phyloP scores from a whole-genome alignment of 2,329 filamentous ascomycete species.

The Fusarium nematophilum region DNA sequence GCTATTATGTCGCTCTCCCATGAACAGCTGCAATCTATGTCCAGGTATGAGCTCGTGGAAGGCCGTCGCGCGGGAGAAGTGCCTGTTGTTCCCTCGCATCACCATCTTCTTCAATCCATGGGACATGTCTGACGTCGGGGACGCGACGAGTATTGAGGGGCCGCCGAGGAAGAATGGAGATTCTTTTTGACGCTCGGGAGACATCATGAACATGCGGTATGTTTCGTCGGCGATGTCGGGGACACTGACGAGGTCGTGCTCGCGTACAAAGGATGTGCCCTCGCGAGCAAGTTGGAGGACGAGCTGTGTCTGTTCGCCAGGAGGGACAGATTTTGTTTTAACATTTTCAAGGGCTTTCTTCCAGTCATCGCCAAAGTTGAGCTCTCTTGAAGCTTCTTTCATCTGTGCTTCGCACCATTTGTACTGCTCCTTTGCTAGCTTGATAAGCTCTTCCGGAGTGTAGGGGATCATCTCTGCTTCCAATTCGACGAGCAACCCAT shows the following conservation, averaged over 20 bases:
- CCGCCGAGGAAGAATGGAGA: constrained; percentile 71
- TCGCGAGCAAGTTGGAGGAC: constrained; percentile 63
- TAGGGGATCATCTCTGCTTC: constrained; percentile 69
- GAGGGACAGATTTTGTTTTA: constrained; percentile 64
- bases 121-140: constrained; percentile 63
- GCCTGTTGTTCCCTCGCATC: constrained; percentile 68
- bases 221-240: constrained; percentile 64
- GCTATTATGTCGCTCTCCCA: constrained; percentile 57
- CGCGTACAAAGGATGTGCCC: constrained; percentile 63
- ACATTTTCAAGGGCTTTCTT: constrained; percentile 65
- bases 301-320: constrained; percentile 64
- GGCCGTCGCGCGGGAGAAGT: constrained; percentile 68
- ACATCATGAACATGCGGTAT: constrained; percentile 68
- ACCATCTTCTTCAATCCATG: constrained; percentile 69
- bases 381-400: constrained; percentile 58
- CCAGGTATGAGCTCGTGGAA: constrained; percentile 73
- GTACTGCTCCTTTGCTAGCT: constrained; percentile 63
- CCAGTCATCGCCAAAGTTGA: constrained; percentile 63
- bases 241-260: constrained; percentile 66
- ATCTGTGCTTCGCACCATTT: constrained; percentile 67
- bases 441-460: constrained; percentile 65
- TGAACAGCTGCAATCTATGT: constrained; percentile 65
- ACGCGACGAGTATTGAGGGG: constrained; percentile 64
- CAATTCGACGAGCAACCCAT: constrained; percentile 63
- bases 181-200: constrained; percentile 62